Evolutionary conservation across 202 grass and related monocot genomes (phyloP), one percentile per base, ranked within the genome.

Genomic region (Brachypodium distachyon): DNA sequence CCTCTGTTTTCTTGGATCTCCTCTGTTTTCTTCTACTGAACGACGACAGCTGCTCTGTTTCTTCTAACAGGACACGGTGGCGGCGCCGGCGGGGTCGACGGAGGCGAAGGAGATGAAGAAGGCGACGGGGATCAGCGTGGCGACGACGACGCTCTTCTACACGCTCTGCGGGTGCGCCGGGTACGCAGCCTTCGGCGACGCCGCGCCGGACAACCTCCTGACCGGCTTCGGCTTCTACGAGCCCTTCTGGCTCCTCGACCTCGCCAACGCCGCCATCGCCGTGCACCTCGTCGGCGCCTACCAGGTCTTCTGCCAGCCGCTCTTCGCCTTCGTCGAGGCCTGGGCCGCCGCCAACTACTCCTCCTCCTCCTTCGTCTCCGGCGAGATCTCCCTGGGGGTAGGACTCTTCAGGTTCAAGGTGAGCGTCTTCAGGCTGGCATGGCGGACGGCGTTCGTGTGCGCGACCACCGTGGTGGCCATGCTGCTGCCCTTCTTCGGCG

Each of bases 81-180:
- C 68, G 61, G 73, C 90, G 22, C 94, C 90, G 54, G 90, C 90
- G 29, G 90, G 88, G 42, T 89, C 86, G n/a, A n/a, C n/a, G 18
- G 94, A 97, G 74, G 70, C 78, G 65, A 87, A 78, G 90, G 94
- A 93, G 80, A 97, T 93, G 94, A 79, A 16, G 73, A 83, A 73
- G 75, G 94, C 94, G 6, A 87, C 91, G 32, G 5, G 64, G 67
- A 38, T 93, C 21, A 93, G 94, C 50, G 86, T 93, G 40, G 31
- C 46, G 29, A 81, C 87, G 1, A 97, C 91, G 7, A 97, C 94
- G 5, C 7, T 86, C 18, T 97, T 97, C 91, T 94, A 97, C 82
- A 93, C 92, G 73, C 84, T 94, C 31, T 97, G 91, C 62, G 94
- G 94, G n/a, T 97, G 91, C 84, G 84, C 90, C 60, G 94, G 94